Evolutionary conservation across 768 basidiomycete genomes (phyloP), one percentile per base, ranked within the genome.

Genomic region (Pisolithus sp.): DNA sequence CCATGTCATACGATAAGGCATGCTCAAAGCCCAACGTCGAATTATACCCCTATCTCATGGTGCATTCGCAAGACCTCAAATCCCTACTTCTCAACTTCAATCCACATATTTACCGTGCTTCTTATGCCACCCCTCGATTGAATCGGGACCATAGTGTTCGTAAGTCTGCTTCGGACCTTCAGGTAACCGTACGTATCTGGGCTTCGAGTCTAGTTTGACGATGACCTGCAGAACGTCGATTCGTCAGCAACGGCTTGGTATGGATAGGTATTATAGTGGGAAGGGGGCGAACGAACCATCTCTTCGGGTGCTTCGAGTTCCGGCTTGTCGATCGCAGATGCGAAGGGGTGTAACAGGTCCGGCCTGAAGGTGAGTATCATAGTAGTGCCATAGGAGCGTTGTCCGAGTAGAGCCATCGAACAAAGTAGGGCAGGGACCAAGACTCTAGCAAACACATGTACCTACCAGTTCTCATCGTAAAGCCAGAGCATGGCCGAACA

Each of bases 401-500:
- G 34, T 4, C 13, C 34, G 34, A 34, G 12, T 34, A 15, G 12
- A 34, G 12, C 12, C 12, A 34, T 4, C 34, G 4, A 34, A 15
- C 12, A 12, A 34, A 31, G 30, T 7, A 31, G 13, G 30, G 30
- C 10, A 10, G 7, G 30, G 34, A 13, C 4, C 13, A 34, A 13
- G 13, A 34, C 12, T 26, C 5, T 26, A 7, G 26, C 5, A 6
- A 26, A 26, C 4, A 4, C 7, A 26, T 26, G 26, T 26, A 26
- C 73, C 36, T 45, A 84, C 83, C 81, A 83, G 2, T 56, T 53
- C 46, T 70, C 59, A 49, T 84, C 80, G 51, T 79, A 85, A 24
- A 81, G 58, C 84, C 84, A 86, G 8, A 85, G 66, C 84, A 85
- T 85, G 40, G 75, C 63, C 1, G 82, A 80, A 59, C 83, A 86